Conservation (phyloP, 2,329 filamentous ascomycete genomes). For the Beauveria bassiana region DNA sequence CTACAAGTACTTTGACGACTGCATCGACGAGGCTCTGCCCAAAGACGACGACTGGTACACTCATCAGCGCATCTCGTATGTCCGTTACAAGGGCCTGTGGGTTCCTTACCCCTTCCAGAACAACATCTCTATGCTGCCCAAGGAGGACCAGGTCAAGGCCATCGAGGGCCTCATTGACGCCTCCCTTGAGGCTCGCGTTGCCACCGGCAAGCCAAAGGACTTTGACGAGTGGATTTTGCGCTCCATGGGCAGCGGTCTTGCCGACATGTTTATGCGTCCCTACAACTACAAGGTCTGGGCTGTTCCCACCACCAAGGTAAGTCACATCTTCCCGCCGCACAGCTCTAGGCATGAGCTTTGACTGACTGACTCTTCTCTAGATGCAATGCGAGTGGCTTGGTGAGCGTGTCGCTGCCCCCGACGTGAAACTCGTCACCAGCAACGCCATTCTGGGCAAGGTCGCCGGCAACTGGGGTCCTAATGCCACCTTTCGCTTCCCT, state of each 20-base stretch:
- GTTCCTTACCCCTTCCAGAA: slow-evolving; percentile 99
- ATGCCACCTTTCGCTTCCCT: slow-evolving; percentile 97
- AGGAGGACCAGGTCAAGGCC: slow-evolving; percentile 92
- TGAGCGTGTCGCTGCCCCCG: slow-evolving; percentile 93
- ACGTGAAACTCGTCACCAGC: slow-evolving; percentile 86
- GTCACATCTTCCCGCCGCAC: slow-evolving; percentile 16
- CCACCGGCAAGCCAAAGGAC: slow-evolving; percentile 86
- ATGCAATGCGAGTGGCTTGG: slow-evolving; percentile 99
- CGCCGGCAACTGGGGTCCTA: slow-evolving; percentile 95
- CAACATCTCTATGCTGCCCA: slow-evolving; percentile 97
- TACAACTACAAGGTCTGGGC: slow-evolving; percentile 99
- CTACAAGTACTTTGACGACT: slow-evolving; percentile 99
- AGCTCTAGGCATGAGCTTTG: neutral
- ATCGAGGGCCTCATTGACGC: slow-evolving; percentile 96
- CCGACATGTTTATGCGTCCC: slow-evolving; percentile 95
- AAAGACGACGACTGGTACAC: slow-evolving; percentile 93
- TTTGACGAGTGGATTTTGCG: slow-evolving; percentile 98
- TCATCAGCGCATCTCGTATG: slow-evolving; percentile 98
- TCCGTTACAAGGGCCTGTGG: slow-evolving; percentile 93
- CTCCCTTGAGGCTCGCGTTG: slow-evolving; percentile 75
- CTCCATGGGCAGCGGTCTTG: slow-evolving; percentile 82
- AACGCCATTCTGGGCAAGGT: slow-evolving; percentile 96
- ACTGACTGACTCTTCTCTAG: slow-evolving; percentile 35
- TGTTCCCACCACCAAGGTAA: slow-evolving; percentile 90
- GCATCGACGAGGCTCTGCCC: slow-evolving; percentile 92